These are phyloP conservation scores for Trapa bicornis DNA, from an alignment of 345 rosid genomes.

Conservation along the genomic window DNA sequence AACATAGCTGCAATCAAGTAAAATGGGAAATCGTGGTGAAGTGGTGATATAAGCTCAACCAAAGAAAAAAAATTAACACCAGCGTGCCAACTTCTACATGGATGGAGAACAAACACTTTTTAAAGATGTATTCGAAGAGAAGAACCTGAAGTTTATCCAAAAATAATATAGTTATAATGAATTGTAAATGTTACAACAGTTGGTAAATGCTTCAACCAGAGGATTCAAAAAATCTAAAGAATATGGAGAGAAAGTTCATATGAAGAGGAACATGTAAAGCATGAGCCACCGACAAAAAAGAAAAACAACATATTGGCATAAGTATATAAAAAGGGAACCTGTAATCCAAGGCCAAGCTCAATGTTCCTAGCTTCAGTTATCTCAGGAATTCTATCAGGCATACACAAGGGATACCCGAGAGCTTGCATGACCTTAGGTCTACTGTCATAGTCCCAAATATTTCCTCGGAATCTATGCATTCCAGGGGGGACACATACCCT, in stretches of 20 bases:
- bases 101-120: background rate
- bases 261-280: background rate
- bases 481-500: slow-evolving; percentile 98
- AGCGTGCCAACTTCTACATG: background rate
- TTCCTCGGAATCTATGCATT: slow-evolving; percentile 94
- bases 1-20: slow-evolving; percentile 55
- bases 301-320: background rate
- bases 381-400: slow-evolving; percentile 66
- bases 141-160: background rate
- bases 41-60: background rate
- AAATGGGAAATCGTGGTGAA: background rate
- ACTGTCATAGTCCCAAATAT: slow-evolving; percentile 89
- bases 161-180: background rate
- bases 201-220: background rate
- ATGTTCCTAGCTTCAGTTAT: slow-evolving; percentile 90
- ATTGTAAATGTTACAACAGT: background rate
- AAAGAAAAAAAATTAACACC: background rate
- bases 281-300: background rate
- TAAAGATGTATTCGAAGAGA: background rate
- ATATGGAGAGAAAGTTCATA: background rate
- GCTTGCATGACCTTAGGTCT: slow-evolving; percentile 65
- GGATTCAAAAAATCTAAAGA: background rate
- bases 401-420: slow-evolving; percentile 59
- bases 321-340: slow-evolving; percentile 29
- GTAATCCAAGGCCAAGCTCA: slow-evolving; percentile 90